Base-by-base conservation (phyloP, 495 filamentous ascomycete genomes). In the Cercophora scortea region DNA sequence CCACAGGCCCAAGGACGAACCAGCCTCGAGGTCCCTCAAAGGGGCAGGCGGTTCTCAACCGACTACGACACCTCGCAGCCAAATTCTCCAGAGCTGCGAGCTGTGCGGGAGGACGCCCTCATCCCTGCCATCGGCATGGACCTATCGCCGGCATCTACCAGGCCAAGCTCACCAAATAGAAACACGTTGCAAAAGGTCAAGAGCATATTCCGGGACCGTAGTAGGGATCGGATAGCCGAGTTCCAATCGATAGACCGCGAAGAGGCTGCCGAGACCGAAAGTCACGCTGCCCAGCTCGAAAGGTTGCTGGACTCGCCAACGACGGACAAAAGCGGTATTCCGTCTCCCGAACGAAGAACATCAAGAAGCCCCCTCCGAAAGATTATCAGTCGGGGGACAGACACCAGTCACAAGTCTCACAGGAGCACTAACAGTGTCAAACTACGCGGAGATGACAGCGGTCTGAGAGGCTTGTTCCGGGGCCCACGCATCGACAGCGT, bases 121-220 rank as follows among this genome's bases (percentile, higher is more conserved):
- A 52, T 72, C 8, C 72, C 70, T 11, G 60, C 62, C 0, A 66
- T 74, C 40, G 72, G 72, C 32, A 63, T 65, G 62, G 74, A 76
- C 34, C 45, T 73, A n/a, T 75, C 74, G 10, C 73, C 72, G 17
- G 53, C 59, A 36, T 56, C 56, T 12, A 76, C 69, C 51, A 59
- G 73, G 9, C 66, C 70, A 5, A 63, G 58, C 39, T 77, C 74
- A 7, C 74, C 74, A 11, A 54, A 60, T 3, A 62, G 70, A n/a
- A 75, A 74, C 46, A 71, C 70, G 7, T 60, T 77, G 45, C 65
- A 56, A 7, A 73, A 63, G 56, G 72, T 76, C 50, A 73, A 66
- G 60, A 69, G 56, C 50, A 74, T 75, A 17, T 74, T 77, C 55
- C 70, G 73, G 6, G 74, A 77, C 43, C 72, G 69, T 35, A 76